Evolutionary conservation across 2,329 filamentous ascomycete genomes (phyloP), one percentile per base, ranked within the genome.

Genomic region (Aureobasidium sp.): DNA sequence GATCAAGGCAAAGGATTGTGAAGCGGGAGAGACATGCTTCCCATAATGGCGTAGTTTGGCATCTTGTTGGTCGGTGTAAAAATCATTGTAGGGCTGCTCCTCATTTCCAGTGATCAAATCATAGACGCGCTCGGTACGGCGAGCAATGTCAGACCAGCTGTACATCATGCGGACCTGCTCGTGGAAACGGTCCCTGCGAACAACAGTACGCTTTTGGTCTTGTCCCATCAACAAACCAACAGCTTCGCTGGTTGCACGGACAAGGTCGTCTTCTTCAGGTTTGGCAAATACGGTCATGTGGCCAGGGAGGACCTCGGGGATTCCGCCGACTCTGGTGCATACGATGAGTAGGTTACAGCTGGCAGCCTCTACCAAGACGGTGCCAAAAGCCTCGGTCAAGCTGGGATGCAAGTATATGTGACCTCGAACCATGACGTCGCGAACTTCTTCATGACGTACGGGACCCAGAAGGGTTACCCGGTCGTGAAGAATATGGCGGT

Each of bases 81-180:
- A 95, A 10, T 47, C 25, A n/a, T 58, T 29, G n/a, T 54, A 33
- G 3, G 21, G 15, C n/a, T 29, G 29, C 3, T 59, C 51, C 58
- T 88, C 86, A 67, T 95, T 90, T 8, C 91, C 92, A 2, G 86
- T 90, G 66, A 99, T 95, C 50, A 94, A 90, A 71, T 95, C 86
- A 74, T 99, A 99, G 0, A 99, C 94, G 31, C 93, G 83, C 75
- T 99, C 94, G 0, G 94, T 97, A 60, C 94, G 88, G 67, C 88
- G 83, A 15, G 94, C 94, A 29, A 99, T 93, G 71, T 99, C 93
- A 29, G 89, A 89, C 94, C 94, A 99, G 1, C 90, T 95, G 76
- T 99, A 99, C 94, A 97, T 97, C 77, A 89, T 89, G 74, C 93
- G 91, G 64, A 99, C 94, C 73, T 97, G 89, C 66, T 96, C 93